These are phyloP conservation scores for Umbelopsis sp. DNA, from an alignment of 192 early-diverging fungal genomes.

Conservation along the genomic window DNA sequence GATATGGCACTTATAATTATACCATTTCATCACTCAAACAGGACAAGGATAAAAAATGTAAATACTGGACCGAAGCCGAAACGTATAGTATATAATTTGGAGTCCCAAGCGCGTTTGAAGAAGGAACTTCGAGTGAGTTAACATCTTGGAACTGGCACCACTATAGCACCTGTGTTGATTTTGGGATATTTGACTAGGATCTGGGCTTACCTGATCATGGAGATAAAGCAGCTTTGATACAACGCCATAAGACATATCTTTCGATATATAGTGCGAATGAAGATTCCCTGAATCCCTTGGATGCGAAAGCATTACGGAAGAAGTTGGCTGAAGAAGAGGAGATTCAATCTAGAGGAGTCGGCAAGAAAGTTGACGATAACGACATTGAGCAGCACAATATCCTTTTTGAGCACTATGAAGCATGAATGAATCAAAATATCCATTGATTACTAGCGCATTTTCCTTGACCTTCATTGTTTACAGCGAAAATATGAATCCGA, in stretches of 20 bases:
- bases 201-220: slow-evolving; percentile 46
- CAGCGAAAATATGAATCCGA: slow-evolving; percentile 29
- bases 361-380: background rate
- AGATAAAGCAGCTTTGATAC: slow-evolving; percentile 39
- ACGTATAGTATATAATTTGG: slow-evolving; percentile 46
- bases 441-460: background rate
- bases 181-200: slow-evolving; percentile 24
- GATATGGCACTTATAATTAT: background rate
- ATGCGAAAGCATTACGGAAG: background rate
- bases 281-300: slow-evolving; percentile 40
- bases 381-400: slow-evolving; percentile 12
- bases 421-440: background rate
- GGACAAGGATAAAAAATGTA: background rate
- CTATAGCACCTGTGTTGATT: background rate
- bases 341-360: background rate
- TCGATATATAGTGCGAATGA: slow-evolving; percentile 49
- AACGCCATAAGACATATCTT: slow-evolving; percentile 49
- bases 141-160: background rate
- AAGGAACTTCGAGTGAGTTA: slow-evolving; percentile 39
- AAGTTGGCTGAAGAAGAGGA: slow-evolving; percentile 13
- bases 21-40: background rate
- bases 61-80: slow-evolving; percentile 37
- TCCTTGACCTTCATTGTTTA: slow-evolving; percentile 23
- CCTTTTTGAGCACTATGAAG: slow-evolving; percentile 5
- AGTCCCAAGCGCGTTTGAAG: slow-evolving; percentile 43